Conservation (phyloP, 2,329 filamentous ascomycete genomes). For the Penicillium brasilianum region DNA sequence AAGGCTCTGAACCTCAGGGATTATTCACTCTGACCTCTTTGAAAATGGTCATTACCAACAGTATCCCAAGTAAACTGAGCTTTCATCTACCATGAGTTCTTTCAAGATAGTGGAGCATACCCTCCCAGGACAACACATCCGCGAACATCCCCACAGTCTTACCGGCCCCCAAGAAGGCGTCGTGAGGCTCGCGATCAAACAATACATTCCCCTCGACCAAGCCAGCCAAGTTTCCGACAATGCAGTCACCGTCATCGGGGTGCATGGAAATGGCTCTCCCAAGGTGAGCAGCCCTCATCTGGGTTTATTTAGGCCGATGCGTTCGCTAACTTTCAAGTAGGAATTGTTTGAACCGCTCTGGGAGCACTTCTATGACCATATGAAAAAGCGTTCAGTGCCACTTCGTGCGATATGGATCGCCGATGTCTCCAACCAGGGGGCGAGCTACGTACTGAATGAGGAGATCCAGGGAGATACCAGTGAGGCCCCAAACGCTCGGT, state of each 20-base stretch:
- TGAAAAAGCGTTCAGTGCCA: not conserved
- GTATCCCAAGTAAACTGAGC: not conserved
- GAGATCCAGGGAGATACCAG: not conserved
- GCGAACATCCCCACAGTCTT: constrained; percentile 56
- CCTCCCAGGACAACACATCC: constrained; percentile 57
- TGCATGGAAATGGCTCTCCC: constrained; percentile 20
- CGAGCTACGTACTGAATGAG: not conserved
- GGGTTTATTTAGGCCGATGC: not conserved
- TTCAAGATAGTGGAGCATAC: constrained; percentile 55
- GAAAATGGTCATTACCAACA: not conserved
- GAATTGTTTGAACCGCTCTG: constrained; percentile 70
- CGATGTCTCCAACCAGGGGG: not conserved
- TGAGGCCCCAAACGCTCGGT: not conserved
- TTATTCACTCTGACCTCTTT: too few relatives aligned
- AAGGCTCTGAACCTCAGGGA: too few relatives aligned
- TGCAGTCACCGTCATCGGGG: constrained; percentile 37
- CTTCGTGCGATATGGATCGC: not conserved
- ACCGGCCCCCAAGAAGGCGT: constrained; percentile 52
- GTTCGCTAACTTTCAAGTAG: not conserved
- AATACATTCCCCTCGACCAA: constrained; percentile 58
- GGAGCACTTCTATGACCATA: constrained; percentile 51
- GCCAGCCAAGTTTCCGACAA: constrained; percentile 50
- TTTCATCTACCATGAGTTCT: not conserved
- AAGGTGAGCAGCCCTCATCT: constrained; percentile 52
- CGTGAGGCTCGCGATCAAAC: constrained; percentile 58